Evolutionary conservation across 768 basidiomycete species (phyloP), one percentile per base, ranked within the genome.

Genomic region (Tulasnella sp.): DNA sequence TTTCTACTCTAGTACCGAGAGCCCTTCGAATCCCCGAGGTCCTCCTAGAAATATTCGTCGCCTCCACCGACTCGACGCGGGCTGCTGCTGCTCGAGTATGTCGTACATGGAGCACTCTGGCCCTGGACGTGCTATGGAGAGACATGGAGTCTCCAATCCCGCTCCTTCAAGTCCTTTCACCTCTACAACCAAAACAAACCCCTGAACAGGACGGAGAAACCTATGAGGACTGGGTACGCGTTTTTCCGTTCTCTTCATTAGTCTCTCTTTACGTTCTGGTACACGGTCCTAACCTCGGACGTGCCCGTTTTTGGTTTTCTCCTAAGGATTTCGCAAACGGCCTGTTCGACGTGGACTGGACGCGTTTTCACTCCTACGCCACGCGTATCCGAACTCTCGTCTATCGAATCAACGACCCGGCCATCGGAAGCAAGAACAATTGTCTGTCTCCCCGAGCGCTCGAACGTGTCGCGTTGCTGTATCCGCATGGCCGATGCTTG

Each of bases 151-250:
- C 40, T 44, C 39, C 46, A 31, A 42, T 31, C 39, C 74, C 74
- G 31, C 74, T 74, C 6, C 31, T 74, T 10, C 36, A 74, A 31
- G 16, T 74, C 24, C 74, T 74, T n/a, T 74, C 74, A 74, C 74
- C 74, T 2, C n/a, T 74, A 0, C 40, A 36, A 18, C 27, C 14
- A n/a, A 36, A 74, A 42, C 36, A 72, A 36, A 52, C 52, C 12
- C 52, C 52, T 24, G 52, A 52, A n/a, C 52, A 21, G n/a, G 52
- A 52, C 7, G 52, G 24, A n/a, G 52, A 52, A 10, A 52, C n/a
- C 21, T 52, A 52, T 12, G 21, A 52, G 10, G 52, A 52, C 52
- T 52, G 52, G 52, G 52, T 52, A 52, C 52, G 52, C 24, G 7
- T 24, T 12, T 24, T n/a, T n/a, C n/a, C 46, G 9, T 10, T 1